Evolutionary conservation across 495 filamentous ascomycete species (phyloP).

Genomic region (Aspergillus saccharolyticus): DNA sequence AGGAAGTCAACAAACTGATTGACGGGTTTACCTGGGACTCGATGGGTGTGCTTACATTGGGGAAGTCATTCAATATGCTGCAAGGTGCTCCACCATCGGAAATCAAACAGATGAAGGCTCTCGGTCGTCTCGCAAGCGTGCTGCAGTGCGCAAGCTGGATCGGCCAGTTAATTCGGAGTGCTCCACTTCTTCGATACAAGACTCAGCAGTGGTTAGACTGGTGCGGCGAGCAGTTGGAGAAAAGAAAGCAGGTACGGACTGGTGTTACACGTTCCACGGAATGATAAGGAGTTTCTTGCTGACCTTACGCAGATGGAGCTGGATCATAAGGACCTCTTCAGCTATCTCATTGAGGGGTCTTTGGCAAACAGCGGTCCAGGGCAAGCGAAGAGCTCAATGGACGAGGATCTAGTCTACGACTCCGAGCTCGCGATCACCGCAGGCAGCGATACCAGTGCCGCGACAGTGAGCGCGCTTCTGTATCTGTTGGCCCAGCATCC

Average conservation of each 20-base stretch:
- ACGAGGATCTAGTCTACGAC: slow-evolving; percentile 9
- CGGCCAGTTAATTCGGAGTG: slow-evolving; percentile 2
- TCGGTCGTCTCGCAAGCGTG: not conserved
- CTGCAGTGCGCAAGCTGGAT: slow-evolving; percentile 6
- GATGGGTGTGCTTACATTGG: slow-evolving; percentile 12
- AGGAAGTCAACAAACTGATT: slow-evolving; percentile 7
- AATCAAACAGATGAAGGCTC: not conserved
- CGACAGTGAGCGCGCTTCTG: slow-evolving; percentile 5
- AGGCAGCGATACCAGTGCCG: slow-evolving; percentile 11
- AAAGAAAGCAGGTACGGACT: slow-evolving; percentile 4
- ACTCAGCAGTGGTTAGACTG: slow-evolving; percentile 4
- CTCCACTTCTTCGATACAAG: not conserved
- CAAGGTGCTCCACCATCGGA: not conserved
- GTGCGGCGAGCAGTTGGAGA: slow-evolving; percentile 7
- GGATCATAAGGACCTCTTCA: slow-evolving; percentile 10
- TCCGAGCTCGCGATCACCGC: slow-evolving; percentile 9
- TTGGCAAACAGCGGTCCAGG: not conserved
- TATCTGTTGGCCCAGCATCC: slow-evolving; percentile 13
- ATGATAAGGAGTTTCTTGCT: not conserved
- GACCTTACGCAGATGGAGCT: not conserved
- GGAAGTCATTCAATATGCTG: slow-evolving; percentile 11
- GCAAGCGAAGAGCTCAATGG: not conserved
- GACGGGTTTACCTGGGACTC: slow-evolving; percentile 10
- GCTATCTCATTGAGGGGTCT: slow-evolving; percentile 11
- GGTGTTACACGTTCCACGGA: not conserved